Evolutionary conservation across 1,284 basidiomycete species (phyloP).

Genomic region (Cronartium quercuum): DNA sequence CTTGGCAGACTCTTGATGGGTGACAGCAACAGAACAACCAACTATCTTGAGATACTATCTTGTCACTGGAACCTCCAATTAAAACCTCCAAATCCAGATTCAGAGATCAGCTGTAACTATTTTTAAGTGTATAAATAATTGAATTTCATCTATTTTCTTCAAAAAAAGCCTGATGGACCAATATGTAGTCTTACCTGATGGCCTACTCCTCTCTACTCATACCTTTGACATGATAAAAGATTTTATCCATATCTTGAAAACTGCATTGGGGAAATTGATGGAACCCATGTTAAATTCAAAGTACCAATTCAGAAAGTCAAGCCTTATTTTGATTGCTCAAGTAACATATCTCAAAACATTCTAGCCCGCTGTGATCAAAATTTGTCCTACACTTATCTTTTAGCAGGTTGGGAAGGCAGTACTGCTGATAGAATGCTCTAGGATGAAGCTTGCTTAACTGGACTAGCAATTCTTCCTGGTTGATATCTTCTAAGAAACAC

Average conservation of each 20-base stretch:
- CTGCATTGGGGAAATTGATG: not conserved
- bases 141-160: not conserved
- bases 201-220: too few relatives aligned
- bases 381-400: constrained; percentile 6
- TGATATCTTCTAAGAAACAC: constrained; percentile 4
- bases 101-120: not conserved
- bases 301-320: constrained; percentile 36
- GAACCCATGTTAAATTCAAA: not conserved
- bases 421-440: not conserved
- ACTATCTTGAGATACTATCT: not conserved
- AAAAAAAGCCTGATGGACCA: not conserved
- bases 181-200: too few relatives aligned
- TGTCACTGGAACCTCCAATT: not conserved
- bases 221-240: not conserved
- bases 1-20: not conserved
- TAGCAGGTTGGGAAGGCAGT: constrained; percentile 14
- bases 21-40: not conserved
- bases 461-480: too few relatives aligned
- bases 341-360: constrained; percentile 31
- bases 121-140: not conserved
- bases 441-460: not conserved
- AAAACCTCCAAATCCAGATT: not conserved
- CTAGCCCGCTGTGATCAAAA: constrained; percentile 6
- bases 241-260: not conserved
- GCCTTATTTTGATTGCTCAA: constrained; percentile 45